Base-by-base conservation (phyloP, 371 early-diverging fungal species). In the Mortierella sp. region DNA sequence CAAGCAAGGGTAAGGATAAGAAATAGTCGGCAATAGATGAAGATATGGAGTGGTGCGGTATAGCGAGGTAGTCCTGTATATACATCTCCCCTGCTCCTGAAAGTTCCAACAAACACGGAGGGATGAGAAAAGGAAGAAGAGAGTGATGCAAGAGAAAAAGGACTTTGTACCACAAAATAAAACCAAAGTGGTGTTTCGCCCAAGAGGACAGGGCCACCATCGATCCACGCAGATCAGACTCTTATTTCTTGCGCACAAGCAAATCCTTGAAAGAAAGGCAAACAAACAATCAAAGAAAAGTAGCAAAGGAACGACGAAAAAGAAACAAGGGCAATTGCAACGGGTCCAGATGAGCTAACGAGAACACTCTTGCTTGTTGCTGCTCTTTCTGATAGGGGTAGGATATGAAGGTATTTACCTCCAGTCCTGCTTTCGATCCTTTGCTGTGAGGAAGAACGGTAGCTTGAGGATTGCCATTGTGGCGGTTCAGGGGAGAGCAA, bases 351-450 rank as follows among this genome's bases (percentile, higher is more conserved):
- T 53, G 34, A 61, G 34, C 34, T 61, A 28, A 16, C 61, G 61
- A 61, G 0, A 6, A 24, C 10, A n/a, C 8, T 21, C 13, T 19
- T 53, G 70, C 40, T n/a, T 21, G 40, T 16, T 31, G 24, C 5
- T 5, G 59, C 14, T 57, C 4, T 13, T 31, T 59, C 19, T 57
- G 59, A 16, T 16, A 9, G 43, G 13, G 24, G 26, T 19, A 16
- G 2, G 59, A 5, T 26, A 26, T 40, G 31, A 14, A 8, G 10
- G 34, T 43, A 6, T 16, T 78, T 78, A 82, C 82, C 82, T 82
- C 82, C 82, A 78, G 28, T 73, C 59, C 40, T 78, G 79, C 64
- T 72, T 82, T 40, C 59, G 78, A 51, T 82, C 82, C 54, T 79
- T 82, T 24, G 55, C 34, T 11, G 71, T 69, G 14, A 74, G n/a